A percentile compares a stretch with the other conserved stretches of the same genome.
Evolutionary conservation across 306 rosid genomes (phyloP).

Genomic region (Styphnolobium japonicum): DNA sequence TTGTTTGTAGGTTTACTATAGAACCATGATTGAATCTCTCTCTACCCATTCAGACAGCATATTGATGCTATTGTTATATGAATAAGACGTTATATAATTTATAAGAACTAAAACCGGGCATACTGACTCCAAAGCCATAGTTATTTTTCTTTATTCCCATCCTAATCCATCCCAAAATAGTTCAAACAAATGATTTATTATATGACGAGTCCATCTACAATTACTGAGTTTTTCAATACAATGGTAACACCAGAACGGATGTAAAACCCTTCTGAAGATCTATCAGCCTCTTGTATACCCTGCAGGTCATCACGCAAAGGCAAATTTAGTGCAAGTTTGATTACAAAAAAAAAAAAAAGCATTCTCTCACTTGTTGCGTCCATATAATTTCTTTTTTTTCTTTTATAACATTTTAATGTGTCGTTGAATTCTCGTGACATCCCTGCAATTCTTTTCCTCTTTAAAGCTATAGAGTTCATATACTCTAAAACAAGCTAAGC

Average conservation of each 20-base stretch:
- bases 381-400: too few relatives aligned
- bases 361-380: background rate
- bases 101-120: background rate
- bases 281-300: conserved; percentile 77
- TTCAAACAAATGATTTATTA: conserved; percentile 16
- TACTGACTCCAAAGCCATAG: background rate
- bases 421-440: background rate
- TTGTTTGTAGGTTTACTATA: background rate
- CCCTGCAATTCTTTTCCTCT: background rate
- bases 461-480: background rate
- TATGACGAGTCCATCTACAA: conserved; percentile 53
- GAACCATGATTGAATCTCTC: background rate
- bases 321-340: background rate
- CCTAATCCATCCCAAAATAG: conserved; percentile 15
- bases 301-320: conserved; percentile 20
- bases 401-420: background rate
- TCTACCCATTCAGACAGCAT: background rate
- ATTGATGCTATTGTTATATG: background rate
- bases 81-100: background rate
- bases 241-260: conserved; percentile 67
- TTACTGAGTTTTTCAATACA: conserved; percentile 53
- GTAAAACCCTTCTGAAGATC: conserved; percentile 70
- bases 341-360: background rate
- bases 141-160: conserved; percentile 16
- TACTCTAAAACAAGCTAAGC: background rate